phyloP scores from a whole-genome alignment of 306 rosid genomes.

The Trifolium subterraneum region DNA sequence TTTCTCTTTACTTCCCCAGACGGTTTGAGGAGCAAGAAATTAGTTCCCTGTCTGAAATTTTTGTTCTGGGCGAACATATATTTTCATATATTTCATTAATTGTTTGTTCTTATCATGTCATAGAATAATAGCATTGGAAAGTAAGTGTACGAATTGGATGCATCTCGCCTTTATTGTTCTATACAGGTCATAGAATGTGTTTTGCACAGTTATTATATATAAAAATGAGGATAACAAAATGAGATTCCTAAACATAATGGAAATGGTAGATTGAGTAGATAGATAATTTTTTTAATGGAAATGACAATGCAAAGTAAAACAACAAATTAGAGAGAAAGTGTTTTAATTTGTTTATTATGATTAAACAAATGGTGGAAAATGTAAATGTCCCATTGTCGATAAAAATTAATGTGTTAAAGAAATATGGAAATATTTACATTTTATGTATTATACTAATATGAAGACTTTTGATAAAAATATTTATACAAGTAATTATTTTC shows the following conservation, averaged over 20 bases:
- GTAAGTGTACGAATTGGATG: constrained; percentile 14
- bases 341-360: neutral
- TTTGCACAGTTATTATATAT: neutral
- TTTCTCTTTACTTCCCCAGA: constrained; percentile 24
- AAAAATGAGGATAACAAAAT: neutral
- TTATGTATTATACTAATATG: neutral
- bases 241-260: neutral
- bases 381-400: neutral
- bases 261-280: neutral
- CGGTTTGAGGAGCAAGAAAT: constrained; percentile 42
- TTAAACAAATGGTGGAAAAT: neutral
- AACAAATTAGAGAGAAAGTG: neutral
- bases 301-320: neutral
- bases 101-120: constrained; percentile 68
- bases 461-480: neutral
- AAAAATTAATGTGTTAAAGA: neutral
- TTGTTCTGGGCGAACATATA: constrained; percentile 47
- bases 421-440: neutral
- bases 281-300: neutral
- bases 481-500: neutral
- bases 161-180: neutral
- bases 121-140: constrained; percentile 24
- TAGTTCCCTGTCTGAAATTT: constrained; percentile 45
- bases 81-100: constrained; percentile 65
- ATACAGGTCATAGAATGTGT: neutral